phyloP scores from a whole-genome alignment of 257 asterid genomes.

The Capsicum chinense region DNA sequence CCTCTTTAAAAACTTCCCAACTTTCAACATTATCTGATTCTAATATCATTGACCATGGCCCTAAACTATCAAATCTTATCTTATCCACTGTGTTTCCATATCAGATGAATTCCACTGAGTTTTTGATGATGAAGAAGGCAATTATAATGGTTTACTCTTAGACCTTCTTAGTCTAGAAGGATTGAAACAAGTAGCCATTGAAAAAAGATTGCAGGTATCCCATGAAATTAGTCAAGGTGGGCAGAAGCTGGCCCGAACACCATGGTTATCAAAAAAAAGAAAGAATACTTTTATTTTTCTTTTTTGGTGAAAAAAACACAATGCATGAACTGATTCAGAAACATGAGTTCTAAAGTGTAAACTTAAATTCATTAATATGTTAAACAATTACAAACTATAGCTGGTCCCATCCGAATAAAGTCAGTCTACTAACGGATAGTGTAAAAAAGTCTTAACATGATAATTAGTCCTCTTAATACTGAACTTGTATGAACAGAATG shows the following conservation, averaged over 20 bases:
- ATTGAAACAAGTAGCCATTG: constrained; percentile 75
- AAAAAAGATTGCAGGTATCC: background rate
- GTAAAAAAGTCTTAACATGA: background rate
- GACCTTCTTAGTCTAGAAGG: constrained; percentile 62
- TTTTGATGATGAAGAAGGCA: constrained; percentile 60
- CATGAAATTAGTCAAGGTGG: too few species aligned
- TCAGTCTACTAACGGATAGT: background rate
- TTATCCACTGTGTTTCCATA: constrained; percentile 66
- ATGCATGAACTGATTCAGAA: constrained; percentile 79
- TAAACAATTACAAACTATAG: constrained; percentile 8
- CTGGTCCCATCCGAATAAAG: background rate
- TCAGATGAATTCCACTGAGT: constrained; percentile 45
- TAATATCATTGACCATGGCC: constrained; percentile 95
- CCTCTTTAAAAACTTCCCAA: constrained; percentile 75
- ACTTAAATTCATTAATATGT: constrained; percentile 44
- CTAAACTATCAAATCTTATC: constrained; percentile 88
- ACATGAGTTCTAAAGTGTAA: constrained; percentile 47
- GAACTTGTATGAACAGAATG: constrained; percentile 3
- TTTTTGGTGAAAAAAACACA: background rate
- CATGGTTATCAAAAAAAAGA: too few species aligned
- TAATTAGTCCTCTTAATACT: background rate
- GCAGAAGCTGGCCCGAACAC: too few species aligned
- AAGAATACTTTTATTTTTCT: too few species aligned
- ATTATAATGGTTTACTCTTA: constrained; percentile 45
- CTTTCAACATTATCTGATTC: constrained; percentile 86